Conservation (phyloP, 805 yeast genomes). For the Torulaspora microellipsoides region DNA sequence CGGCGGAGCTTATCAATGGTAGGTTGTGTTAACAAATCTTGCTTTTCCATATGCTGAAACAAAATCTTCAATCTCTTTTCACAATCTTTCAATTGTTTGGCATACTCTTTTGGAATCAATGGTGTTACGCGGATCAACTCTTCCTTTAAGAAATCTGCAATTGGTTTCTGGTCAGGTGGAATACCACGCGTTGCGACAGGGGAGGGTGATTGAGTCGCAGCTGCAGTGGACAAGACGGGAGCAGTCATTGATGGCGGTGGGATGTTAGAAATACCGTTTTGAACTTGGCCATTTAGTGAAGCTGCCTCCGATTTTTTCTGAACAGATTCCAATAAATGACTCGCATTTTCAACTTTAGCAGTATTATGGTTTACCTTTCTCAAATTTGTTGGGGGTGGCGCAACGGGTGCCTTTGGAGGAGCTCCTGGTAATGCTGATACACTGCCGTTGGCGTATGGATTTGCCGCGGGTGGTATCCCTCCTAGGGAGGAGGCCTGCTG, state of each 20-base stretch:
- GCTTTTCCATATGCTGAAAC: conserved; percentile 72
- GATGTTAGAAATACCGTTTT: conserved; percentile 18
- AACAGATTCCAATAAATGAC: conserved; percentile 19
- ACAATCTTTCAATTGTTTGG: conserved; percentile 72
- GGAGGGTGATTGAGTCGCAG: conserved; percentile 6
- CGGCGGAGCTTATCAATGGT: conserved; percentile 50
- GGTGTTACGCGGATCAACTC: conserved; percentile 64
- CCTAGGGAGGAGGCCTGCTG: conserved; percentile 5
- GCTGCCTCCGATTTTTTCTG: conserved; percentile 12
- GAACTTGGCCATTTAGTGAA: conserved; percentile 21
- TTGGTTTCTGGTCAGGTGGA: conserved; percentile 52
- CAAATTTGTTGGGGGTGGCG: conserved; percentile 33
- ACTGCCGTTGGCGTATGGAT: conserved; percentile 15
- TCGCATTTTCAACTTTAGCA: conserved; percentile 23
- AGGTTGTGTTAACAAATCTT: conserved; percentile 56
- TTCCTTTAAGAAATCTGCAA: conserved; percentile 51
- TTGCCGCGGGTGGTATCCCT: conserved; percentile 9
- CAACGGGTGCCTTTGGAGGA: conserved; percentile 29
- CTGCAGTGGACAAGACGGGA: conserved; percentile 6
- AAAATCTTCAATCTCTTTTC: conserved; percentile 74
- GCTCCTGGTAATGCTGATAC: conserved; percentile 17
- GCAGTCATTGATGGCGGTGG: conserved; percentile 27
- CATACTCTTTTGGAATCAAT: conserved; percentile 65
- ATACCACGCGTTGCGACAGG: conserved; percentile 46
- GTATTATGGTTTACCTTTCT: conserved; percentile 21